phyloP scores from a whole-genome alignment of 139 green algal genomes.

The Coelastrella sp. region DNA sequence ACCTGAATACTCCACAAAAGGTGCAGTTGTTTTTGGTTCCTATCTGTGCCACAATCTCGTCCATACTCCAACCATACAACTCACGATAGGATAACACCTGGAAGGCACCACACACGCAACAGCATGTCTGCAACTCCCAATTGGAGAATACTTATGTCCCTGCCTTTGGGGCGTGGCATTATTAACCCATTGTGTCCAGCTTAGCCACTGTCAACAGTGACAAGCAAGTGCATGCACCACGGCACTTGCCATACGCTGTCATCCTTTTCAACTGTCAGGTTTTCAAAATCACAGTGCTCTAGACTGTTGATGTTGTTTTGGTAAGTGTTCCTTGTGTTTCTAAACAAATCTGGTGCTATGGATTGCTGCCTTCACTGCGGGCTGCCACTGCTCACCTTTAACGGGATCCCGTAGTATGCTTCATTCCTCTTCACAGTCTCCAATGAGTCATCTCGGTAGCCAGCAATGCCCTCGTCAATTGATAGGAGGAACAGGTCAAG shows the following conservation, averaged over 20 bases:
- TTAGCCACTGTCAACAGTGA: no score
- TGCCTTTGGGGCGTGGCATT: no score
- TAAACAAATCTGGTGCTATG: neutral
- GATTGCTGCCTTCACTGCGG: neutral
- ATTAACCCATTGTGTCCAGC: no score
- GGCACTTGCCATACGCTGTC: no score
- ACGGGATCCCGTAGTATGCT: conserved; percentile 68
- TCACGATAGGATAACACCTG: conserved; percentile 94
- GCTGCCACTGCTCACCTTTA: conserved; percentile 9
- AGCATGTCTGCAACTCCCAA: neutral
- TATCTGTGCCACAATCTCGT: conserved; percentile 95
- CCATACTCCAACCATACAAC: conserved; percentile 99
- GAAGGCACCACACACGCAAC: conserved; percentile 49
- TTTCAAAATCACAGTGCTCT: no score
- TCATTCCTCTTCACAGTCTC: conserved; percentile 98
- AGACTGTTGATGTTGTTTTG: no score
- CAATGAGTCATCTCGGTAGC: conserved; percentile 96
- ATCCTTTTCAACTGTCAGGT: no score
- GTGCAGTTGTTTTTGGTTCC: conserved; percentile 97
- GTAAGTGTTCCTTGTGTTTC: no score
- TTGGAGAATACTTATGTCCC: no score
- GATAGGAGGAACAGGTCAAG: conserved; percentile 97
- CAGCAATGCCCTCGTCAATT: conserved; percentile 96
- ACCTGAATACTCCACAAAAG: conserved; percentile 97
- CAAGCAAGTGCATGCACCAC: no score